Percentiles rank a stretch among this genome's conserved stretches.
Conservation (phyloP, 306 rosid species). For the Arachis stenosperma region DNA sequence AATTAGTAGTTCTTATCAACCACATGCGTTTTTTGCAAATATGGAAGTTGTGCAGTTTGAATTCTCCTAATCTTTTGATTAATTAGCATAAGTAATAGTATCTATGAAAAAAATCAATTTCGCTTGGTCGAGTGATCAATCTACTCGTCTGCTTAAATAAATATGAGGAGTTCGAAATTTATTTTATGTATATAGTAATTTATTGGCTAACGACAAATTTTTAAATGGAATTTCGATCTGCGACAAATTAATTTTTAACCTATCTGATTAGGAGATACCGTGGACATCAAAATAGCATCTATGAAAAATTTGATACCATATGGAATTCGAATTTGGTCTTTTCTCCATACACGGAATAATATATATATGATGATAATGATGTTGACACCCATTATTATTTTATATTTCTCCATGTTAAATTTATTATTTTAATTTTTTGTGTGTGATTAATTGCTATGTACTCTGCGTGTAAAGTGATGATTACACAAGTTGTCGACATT, state of each 20-base stretch:
- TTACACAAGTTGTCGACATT: not conserved
- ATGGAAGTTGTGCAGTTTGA: not conserved
- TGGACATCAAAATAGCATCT: too few species aligned
- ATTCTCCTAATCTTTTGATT: not conserved
- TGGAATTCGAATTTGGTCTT: conserved; percentile 18
- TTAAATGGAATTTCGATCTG: too few species aligned
- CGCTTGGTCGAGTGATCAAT: too few species aligned
- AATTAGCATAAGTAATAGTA: not conserved
- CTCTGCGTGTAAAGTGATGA: not conserved
- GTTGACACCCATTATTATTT: not conserved
- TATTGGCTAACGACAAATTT: too few species aligned
- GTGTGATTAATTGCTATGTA: too few species aligned
- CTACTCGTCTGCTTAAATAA: too few species aligned
- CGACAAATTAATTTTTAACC: too few species aligned
- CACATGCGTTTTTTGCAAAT: not conserved
- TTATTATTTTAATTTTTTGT: too few species aligned
- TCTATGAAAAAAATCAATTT: too few species aligned
- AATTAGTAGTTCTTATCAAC: not conserved
- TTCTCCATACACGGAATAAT: conserved; percentile 9
- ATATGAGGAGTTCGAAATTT: too few species aligned
- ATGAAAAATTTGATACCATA: not conserved
- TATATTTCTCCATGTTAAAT: not conserved
- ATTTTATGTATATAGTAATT: too few species aligned
- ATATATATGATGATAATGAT: conserved; percentile 12
- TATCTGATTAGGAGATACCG: too few species aligned